A percentile compares a stretch with the other conserved stretches of the same genome.
Evolutionary conservation across 2,329 filamentous ascomycete genomes (phyloP).

Genomic region (Talaromyces sp.): DNA sequence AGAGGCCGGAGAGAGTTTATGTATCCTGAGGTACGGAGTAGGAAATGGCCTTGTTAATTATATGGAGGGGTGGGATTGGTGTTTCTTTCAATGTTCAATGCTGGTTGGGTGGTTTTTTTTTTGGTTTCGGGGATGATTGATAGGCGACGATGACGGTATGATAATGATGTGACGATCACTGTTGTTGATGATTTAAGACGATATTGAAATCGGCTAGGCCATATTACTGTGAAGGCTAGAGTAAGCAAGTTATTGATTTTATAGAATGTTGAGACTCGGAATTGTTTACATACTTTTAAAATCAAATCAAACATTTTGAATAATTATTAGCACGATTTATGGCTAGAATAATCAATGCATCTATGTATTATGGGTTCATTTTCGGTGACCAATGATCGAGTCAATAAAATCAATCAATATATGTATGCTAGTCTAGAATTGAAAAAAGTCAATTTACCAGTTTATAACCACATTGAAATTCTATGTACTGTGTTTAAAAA

Average conservation of each 20-base stretch:
- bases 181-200: not conserved
- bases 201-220: not conserved
- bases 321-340: no score
- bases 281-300: not conserved
- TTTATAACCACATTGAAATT: no score
- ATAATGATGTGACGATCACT: not conserved
- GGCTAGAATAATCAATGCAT: no score
- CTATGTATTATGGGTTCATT: no score
- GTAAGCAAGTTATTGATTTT: not conserved
- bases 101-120: not conserved
- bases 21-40: slow-evolving; percentile 32
- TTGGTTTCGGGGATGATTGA: not conserved
- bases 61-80: not conserved
- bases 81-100: not conserved
- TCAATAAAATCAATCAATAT: no score
- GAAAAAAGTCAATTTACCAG: no score
- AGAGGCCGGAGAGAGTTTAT: slow-evolving; percentile 35
- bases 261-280: no score
- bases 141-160: not conserved
- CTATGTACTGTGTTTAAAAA: no score
- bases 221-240: not conserved
- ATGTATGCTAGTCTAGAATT: no score
- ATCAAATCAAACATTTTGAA: no score
- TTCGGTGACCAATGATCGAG: no score
- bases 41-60: slow-evolving; percentile 45